Evolutionary conservation across 169 alveolate species (phyloP), one percentile per base, ranked within the genome.

Genomic region (Plasmodium gaboni): DNA sequence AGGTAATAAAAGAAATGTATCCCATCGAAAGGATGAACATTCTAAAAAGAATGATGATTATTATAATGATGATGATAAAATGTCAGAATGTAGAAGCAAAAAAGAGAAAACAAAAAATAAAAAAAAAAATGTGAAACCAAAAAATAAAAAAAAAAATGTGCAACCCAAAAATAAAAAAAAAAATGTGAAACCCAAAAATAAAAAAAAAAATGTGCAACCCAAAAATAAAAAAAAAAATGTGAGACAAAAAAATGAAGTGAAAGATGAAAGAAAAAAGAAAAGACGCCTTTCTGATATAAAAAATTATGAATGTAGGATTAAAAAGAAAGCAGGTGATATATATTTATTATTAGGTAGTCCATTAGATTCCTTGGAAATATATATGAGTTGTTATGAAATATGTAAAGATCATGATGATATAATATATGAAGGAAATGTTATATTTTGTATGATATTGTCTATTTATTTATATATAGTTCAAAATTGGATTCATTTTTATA

Each of bases 331-430:
- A 71, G 92, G 92, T 9, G 92, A 86, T 67, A 64, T 86, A 42
- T 86, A 42, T 86, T 65, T 86, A 1, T 64, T 86, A 10, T 55
- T 86, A 22, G 92, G 92, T 15, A 86, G 92, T n/a, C 87, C 87
- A 6, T 22, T 70, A 0, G 92, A 86, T 19, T 71, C 92, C 1
- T 5, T 86, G 1, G 92, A 86, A 19, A 44, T 12, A 6, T 86
- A 86, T 51, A 2, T 86, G 44, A 53, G 28, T 38, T 86, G 92
- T 38, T 67, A 70, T n/a, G 76, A 86, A 38, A 42, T 71, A 19
- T 17, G 73, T 15, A 86, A 71, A 48, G 46, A 19, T 2, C 26
- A 12, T 5, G 50, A 53, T 9, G 76, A 80, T 80, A 32, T n/a
- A 60, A 9, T 71, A 8, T 64, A 64, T 22, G 72, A 59, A 60